These are phyloP conservation scores for Chrysanthemum lavandulifolium DNA, from an alignment of 129 eudicot species.

Conservation along the genomic window DNA sequence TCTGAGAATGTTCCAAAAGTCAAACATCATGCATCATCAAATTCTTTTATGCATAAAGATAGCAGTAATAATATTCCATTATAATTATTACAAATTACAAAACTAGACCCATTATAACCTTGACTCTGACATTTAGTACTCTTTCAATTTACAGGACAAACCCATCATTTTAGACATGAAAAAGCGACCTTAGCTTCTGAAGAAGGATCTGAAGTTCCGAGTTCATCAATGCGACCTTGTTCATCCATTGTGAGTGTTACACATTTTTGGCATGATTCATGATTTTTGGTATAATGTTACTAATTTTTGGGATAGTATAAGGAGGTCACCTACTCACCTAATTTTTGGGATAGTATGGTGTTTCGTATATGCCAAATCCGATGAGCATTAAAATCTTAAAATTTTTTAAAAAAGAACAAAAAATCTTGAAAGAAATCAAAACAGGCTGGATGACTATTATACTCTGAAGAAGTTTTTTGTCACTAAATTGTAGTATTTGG, in stretches of 20 bases:
- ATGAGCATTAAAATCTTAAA: too few species aligned
- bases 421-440: too few species aligned
- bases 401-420: too few species aligned
- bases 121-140: constrained; percentile 12
- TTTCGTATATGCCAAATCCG: too few species aligned
- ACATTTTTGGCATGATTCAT: not conserved
- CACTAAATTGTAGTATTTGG: too few species aligned
- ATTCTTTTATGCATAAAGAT: constrained; percentile 26
- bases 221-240: constrained; percentile 39
- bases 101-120: not conserved
- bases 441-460: too few species aligned
- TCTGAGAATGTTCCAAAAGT: constrained; percentile 28
- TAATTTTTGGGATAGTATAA: too few species aligned
- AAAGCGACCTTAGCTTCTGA: constrained; percentile 14
- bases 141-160: constrained; percentile 40
- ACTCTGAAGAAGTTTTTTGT: too few species aligned
- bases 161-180: constrained; percentile 19
- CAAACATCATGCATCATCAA: constrained; percentile 32
- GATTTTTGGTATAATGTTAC: too few species aligned
- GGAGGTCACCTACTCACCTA: too few species aligned
- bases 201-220: constrained; percentile 23
- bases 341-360: too few species aligned
- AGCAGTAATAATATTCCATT: constrained; percentile 27
- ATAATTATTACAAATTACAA: not conserved
- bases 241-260: constrained; percentile 54